Evolutionary conservation across 768 basidiomycete genomes (phyloP).

Genomic region (Lyophyllum decastes): DNA sequence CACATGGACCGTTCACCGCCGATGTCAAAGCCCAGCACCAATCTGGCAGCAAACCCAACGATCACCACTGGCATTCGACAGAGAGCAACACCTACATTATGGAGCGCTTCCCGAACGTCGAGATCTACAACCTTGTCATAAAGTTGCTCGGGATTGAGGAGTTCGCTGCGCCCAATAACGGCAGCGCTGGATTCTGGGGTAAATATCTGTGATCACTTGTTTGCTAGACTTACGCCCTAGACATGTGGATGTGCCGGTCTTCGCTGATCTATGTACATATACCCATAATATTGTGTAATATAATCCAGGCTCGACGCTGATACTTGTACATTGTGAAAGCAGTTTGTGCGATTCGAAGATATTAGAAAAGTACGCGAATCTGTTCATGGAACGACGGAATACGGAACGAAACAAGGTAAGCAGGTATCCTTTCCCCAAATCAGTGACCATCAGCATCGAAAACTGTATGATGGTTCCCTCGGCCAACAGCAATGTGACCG

Average conservation of each 20-base stretch:
- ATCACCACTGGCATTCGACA: slow-evolving; percentile 66
- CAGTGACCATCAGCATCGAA: slow-evolving; percentile 72
- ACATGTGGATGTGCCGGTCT: not conserved
- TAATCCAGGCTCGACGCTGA: not conserved
- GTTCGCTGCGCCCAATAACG: slow-evolving; percentile 66
- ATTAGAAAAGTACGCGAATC: not conserved
- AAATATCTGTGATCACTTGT: slow-evolving; percentile 54
- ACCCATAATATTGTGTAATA: slow-evolving; percentile 9
- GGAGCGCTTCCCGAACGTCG: slow-evolving; percentile 82
- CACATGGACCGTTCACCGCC: slow-evolving; percentile 85
- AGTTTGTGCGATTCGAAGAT: slow-evolving; percentile 3
- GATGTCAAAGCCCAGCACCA: slow-evolving; percentile 62
- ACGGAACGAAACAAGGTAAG: not conserved
- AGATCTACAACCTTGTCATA: slow-evolving; percentile 82
- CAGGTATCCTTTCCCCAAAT: not conserved
- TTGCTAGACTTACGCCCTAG: no score
- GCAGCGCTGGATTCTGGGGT: slow-evolving; percentile 85
- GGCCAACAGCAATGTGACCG: slow-evolving; percentile 52
- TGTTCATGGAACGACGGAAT: not conserved
- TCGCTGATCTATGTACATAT: not conserved
- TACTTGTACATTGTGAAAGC: not conserved
- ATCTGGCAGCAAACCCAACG: slow-evolving; percentile 34
- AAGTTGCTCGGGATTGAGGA: slow-evolving; percentile 68
- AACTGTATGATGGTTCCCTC: slow-evolving; percentile 58
- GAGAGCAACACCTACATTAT: slow-evolving; percentile 69